Conservation (phyloP, 129 eudicot species). For the Flaveria ramosissima region DNA sequence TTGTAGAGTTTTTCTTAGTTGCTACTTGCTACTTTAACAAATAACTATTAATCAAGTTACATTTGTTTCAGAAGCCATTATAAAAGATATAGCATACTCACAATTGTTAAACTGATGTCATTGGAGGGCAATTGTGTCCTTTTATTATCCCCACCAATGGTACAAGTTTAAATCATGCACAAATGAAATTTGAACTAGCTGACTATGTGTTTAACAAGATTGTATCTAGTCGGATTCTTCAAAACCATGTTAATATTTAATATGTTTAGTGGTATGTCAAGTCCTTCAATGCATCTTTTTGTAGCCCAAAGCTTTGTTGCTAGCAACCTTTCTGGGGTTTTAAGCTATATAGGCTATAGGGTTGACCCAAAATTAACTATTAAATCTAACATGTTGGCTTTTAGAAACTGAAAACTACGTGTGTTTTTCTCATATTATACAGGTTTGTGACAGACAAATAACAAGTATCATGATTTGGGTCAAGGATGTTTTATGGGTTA, state of each 20-base stretch:
- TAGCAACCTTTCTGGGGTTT: neutral
- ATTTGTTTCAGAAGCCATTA: neutral
- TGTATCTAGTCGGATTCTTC: neutral
- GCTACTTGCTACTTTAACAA: neutral
- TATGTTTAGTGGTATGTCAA: neutral
- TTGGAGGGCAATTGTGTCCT: neutral
- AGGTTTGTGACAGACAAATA: neutral
- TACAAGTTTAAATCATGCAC: neutral
- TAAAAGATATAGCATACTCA: neutral
- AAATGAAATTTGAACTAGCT: neutral
- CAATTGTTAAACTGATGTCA: neutral
- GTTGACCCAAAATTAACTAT: neutral
- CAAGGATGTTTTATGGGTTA: neutral
- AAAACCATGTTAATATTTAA: neutral
- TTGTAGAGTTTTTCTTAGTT: neutral
- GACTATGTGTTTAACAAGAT: neutral
- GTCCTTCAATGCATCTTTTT: neutral
- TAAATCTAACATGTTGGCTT: neutral
- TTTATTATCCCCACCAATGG: neutral
- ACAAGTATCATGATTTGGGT: neutral
- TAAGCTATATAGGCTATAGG: neutral
- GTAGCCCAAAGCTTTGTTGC: neutral
- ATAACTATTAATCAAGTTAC: neutral
- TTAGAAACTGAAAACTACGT: neutral
- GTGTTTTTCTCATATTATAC: neutral